phyloP scores from a whole-genome alignment of 2,329 filamentous ascomycete genomes.

The Penicillium sp. region DNA sequence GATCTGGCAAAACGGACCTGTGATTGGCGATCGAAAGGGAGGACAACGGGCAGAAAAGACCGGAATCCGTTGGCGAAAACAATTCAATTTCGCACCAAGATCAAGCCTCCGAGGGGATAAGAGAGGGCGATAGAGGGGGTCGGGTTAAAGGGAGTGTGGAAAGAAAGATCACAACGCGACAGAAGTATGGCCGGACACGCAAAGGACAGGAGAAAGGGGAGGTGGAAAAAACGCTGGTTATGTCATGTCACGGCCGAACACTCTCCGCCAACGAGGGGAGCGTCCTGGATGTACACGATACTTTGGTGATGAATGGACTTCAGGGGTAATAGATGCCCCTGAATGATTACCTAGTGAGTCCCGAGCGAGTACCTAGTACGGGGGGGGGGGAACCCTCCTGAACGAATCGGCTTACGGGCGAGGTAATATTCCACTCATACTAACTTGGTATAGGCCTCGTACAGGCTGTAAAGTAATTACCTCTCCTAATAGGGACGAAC shows the following conservation, averaged over 20 bases:
- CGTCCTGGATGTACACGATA: slow-evolving; percentile 22
- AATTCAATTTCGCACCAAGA: neutral
- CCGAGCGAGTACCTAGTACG: slow-evolving; percentile 3
- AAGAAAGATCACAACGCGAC: slow-evolving; percentile 31
- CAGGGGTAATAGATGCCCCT: slow-evolving; percentile 5
- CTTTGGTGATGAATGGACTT: slow-evolving; percentile 2
- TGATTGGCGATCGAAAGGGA: slow-evolving; percentile 26
- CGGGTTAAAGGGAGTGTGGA: slow-evolving; percentile 7
- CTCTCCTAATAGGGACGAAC: slow-evolving; percentile 19
- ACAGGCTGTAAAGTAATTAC: neutral
- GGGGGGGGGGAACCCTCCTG: neutral
- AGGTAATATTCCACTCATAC: neutral
- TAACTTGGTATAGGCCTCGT: neutral
- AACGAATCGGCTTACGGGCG: neutral
- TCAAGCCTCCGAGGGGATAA: neutral
- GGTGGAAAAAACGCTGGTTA: slow-evolving; percentile 20
- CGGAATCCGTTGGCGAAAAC: neutral
- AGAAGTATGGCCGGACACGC: slow-evolving; percentile 14
- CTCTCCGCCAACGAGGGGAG: slow-evolving; percentile 5
- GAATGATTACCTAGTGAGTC: neutral
- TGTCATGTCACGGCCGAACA: slow-evolving; percentile 15
- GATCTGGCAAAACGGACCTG: slow-evolving; percentile 35
- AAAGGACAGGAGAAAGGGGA: slow-evolving; percentile 17
- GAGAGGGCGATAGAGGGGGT: slow-evolving; percentile 2
- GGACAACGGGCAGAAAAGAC: slow-evolving; percentile 2